phyloP scores from a whole-genome alignment of 768 basidiomycete species.

The Glaciozyma antarctica region DNA sequence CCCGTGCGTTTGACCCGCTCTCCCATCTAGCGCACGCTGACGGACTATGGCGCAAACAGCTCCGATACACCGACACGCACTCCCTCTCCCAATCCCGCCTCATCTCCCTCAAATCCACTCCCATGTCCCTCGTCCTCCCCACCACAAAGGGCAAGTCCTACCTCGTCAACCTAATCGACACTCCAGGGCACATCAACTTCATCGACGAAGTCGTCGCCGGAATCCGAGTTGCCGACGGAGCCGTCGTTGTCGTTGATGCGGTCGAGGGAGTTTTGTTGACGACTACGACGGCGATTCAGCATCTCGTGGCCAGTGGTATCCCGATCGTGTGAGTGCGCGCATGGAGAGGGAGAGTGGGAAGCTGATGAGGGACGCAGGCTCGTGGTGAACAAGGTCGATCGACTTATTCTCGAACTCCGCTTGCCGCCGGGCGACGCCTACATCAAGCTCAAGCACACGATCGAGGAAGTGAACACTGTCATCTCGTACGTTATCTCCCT shows the following conservation, averaged over 20 bases:
- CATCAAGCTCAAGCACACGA: constrained; percentile 98
- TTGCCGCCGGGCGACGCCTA: constrained; percentile 93
- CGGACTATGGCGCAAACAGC: constrained; percentile 46
- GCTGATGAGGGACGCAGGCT: constrained; percentile 53
- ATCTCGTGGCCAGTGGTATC: constrained; percentile 18
- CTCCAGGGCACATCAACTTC: constrained; percentile 97
- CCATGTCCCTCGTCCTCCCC: constrained; percentile 83
- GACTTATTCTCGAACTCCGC: constrained; percentile 89
- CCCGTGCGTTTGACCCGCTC: constrained; percentile 49
- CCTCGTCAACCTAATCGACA: constrained; percentile 86
- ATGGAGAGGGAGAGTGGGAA: background rate
- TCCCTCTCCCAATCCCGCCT: constrained; percentile 73
- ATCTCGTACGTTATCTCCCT: constrained; percentile 73
- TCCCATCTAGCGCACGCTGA: background rate
- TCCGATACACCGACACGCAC: constrained; percentile 94
- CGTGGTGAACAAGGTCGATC: constrained; percentile 94
- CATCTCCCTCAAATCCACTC: constrained; percentile 92
- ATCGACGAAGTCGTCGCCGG: constrained; percentile 91
- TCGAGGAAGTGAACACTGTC: constrained; percentile 94
- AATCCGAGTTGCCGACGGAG: constrained; percentile 78
- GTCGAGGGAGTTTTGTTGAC: constrained; percentile 70
- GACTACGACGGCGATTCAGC: constrained; percentile 27
- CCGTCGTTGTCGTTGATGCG: constrained; percentile 91
- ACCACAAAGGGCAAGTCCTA: constrained; percentile 85
- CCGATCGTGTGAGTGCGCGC: constrained; percentile 16